Conservation (phyloP, 768 basidiomycete species). For the Suillus spraguei region DNA sequence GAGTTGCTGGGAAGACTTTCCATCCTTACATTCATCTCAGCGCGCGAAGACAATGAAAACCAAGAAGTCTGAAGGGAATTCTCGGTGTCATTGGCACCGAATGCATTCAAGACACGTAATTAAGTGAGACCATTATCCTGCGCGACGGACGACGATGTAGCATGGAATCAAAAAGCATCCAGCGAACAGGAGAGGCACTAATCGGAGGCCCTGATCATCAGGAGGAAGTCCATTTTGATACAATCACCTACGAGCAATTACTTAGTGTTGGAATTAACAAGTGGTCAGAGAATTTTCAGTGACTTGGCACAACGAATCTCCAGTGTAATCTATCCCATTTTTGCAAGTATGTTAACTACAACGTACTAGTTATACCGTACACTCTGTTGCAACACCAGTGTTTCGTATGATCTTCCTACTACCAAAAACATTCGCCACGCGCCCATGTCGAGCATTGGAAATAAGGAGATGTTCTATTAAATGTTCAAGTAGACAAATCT, state of each 20-base stretch:
- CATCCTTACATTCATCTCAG: constrained; percentile 42
- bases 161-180: constrained; percentile 33
- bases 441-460: constrained; percentile 69
- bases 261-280: background rate
- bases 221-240: background rate
- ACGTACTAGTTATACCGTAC: constrained; percentile 48
- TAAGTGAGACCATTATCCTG: constrained; percentile 23
- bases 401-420: constrained; percentile 88
- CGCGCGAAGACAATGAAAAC: constrained; percentile 4
- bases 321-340: background rate
- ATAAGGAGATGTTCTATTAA: constrained; percentile 87
- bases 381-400: constrained; percentile 88
- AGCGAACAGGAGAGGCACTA: background rate
- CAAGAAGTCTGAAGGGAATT: constrained; percentile 24
- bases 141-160: constrained; percentile 34
- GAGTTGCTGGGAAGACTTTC: constrained; percentile 64
- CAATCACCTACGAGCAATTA: too few species aligned
- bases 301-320: too few species aligned
- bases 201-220: background rate
- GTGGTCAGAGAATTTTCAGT: background rate
- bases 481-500: constrained; percentile 84
- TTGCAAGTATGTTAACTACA: background rate
- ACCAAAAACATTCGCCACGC: constrained; percentile 70
- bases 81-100: constrained; percentile 33
- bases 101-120: constrained; percentile 28